Conservation (phyloP, 2,329 filamentous ascomycete species). For the Fusarium temperatum region DNA sequence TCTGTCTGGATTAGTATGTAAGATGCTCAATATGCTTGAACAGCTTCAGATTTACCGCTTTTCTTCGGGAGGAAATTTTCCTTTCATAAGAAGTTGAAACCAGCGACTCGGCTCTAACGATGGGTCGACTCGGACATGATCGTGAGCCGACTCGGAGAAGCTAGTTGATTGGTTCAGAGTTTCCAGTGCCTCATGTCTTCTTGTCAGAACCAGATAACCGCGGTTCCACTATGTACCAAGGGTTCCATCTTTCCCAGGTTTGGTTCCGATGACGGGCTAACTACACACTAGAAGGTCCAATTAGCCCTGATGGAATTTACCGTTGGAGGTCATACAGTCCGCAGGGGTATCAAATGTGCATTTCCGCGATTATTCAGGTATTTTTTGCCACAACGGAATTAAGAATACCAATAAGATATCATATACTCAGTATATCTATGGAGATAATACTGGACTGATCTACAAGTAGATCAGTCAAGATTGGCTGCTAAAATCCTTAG, state of each 20-base stretch:
- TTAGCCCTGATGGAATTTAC: background rate
- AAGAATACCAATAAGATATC: too few relatives aligned
- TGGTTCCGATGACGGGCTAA: background rate
- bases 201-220: constrained; percentile 18
- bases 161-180: constrained; percentile 22
- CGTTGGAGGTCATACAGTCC: background rate
- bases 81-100: background rate
- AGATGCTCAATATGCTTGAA: background rate
- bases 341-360: too few relatives aligned
- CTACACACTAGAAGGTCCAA: background rate
- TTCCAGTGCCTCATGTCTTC: constrained; percentile 13
- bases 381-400: too few relatives aligned
- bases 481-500: too few relatives aligned
- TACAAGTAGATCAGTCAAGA: too few relatives aligned
- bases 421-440: too few relatives aligned
- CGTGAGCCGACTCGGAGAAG: constrained; percentile 20
- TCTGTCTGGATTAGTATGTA: too few relatives aligned
- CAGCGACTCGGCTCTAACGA: constrained; percentile 25
- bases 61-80: background rate
- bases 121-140: constrained; percentile 26
- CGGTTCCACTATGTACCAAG: background rate
- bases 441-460: too few relatives aligned
- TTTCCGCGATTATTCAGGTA: too few relatives aligned
- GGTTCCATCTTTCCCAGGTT: background rate
- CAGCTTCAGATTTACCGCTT: background rate